Conservation (phyloP, 805 yeast species). For the Saturnispora gosingensis region DNA sequence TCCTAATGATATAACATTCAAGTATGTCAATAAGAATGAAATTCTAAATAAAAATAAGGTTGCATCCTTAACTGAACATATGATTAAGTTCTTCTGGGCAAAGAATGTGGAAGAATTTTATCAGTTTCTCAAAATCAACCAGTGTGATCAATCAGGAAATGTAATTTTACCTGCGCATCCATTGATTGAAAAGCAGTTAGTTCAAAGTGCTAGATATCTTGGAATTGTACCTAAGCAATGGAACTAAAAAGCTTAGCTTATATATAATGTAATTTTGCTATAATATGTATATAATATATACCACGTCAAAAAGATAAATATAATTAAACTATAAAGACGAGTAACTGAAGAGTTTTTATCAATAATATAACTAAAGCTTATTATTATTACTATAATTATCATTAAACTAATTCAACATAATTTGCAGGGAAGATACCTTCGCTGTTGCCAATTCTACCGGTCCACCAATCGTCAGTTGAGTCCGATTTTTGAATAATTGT, state of each 20-base stretch:
- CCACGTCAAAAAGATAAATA: background rate
- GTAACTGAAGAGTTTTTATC: background rate
- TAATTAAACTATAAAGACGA: background rate
- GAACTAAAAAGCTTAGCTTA: background rate
- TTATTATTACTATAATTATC: background rate
- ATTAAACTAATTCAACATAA: slow-evolving; percentile 70
- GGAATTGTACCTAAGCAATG: slow-evolving; percentile 13
- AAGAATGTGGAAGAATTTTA: slow-evolving; percentile 18
- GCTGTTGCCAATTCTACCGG: slow-evolving; percentile 74
- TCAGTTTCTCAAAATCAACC: slow-evolving; percentile 16
- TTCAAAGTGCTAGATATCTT: slow-evolving; percentile 15
- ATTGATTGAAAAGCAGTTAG: slow-evolving; percentile 12
- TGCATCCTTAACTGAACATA: slow-evolving; percentile 23
- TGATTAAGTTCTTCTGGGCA: slow-evolving; percentile 25
- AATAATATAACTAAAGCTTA: background rate
- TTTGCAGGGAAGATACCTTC: slow-evolving; percentile 97
- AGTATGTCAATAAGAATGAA: slow-evolving; percentile 3
- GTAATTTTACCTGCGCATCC: slow-evolving; percentile 13
- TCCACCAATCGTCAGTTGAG: slow-evolving; percentile 97
- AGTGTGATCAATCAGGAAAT: slow-evolving; percentile 12
- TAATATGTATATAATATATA: background rate
- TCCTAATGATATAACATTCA: slow-evolving; percentile 8
- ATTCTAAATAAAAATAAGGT: slow-evolving; percentile 16
- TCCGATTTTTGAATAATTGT: slow-evolving; percentile 79
- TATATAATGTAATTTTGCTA: slow-evolving; percentile 3